phyloP scores from a whole-genome alignment of 2,329 filamentous ascomycete species.

The Aspergillus novofumigatus region DNA sequence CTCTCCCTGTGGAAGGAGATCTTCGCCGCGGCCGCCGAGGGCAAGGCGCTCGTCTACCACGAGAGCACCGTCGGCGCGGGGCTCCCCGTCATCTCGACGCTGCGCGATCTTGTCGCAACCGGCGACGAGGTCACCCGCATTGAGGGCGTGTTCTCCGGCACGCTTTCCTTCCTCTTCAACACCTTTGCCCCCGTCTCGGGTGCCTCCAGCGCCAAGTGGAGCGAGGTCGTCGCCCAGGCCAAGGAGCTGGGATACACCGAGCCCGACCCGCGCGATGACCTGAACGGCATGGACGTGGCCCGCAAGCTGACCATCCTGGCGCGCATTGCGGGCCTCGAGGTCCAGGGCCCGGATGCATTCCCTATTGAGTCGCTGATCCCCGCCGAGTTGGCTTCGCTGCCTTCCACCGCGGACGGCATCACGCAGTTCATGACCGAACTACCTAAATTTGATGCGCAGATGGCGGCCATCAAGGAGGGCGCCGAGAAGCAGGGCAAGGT shows the following conservation, averaged over 20 bases:
- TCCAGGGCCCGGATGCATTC: constrained; percentile 82
- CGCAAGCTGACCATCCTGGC: constrained; percentile 94
- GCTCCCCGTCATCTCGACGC: constrained; percentile 84
- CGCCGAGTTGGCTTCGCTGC: constrained; percentile 71
- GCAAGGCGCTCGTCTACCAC: constrained; percentile 78
- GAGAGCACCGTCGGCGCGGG: constrained; percentile 93
- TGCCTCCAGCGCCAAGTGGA: constrained; percentile 64
- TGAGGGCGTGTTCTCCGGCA: constrained; percentile 95
- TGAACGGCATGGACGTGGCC: constrained; percentile 88
- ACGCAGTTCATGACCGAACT: constrained; percentile 82
- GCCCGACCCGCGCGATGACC: constrained; percentile 78
- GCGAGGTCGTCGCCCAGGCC: constrained; percentile 83
- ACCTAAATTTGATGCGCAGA: constrained; percentile 77
- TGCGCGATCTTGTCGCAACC: constrained; percentile 91
- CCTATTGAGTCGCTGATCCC: constrained; percentile 93
- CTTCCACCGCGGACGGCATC: constrained; percentile 53
- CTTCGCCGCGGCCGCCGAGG: constrained; percentile 63
- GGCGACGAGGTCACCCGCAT: constrained; percentile 89
- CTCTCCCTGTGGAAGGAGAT: constrained; percentile 83
- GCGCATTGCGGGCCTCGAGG: constrained; percentile 72
- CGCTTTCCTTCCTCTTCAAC: constrained; percentile 98
- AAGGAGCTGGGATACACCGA: constrained; percentile 92
- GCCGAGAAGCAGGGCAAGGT: constrained; percentile 87
- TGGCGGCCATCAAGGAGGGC: constrained; percentile 82
- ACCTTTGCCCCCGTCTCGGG: constrained; percentile 82